Evolutionary conservation across 192 early-diverging fungal species (phyloP), one percentile per base, ranked within the genome.

Genomic region (Umbelopsis sp.): DNA sequence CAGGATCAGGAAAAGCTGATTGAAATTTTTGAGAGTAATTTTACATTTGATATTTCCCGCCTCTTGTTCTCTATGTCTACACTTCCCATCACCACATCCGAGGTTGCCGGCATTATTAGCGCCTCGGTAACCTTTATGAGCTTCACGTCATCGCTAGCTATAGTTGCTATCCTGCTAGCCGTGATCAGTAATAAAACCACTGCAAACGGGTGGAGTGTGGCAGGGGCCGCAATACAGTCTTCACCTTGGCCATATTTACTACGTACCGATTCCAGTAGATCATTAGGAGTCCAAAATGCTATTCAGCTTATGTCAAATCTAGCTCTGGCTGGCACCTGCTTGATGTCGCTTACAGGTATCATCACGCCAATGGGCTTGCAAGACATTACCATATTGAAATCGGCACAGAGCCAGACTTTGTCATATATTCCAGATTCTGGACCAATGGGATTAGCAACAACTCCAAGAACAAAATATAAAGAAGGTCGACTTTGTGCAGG

Each of bases 1-100:
- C n/a, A n/a, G n/a, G 38, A 41, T 41, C 38, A 41, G 38, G 7
- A n/a, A 41, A 41, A 1, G 38, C 38, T 41, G 38, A 8, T 5
- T 41, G 38, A 62, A 62, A 31, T 20, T 62, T 59, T 29, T 53
- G 52, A 24, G 16, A 53, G n/a, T n/a, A n/a, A n/a, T n/a, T 53
- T 26, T 53, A 26, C n/a, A 41, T 53, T 14, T 25, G 12, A 56
- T 32, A 14, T 17, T 62, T 26, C 10, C 17, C 26, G 31, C 31
- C 21, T 24, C 26, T 36, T 34, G 11, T 62, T 12, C 26, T 34
- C 29, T 34, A 62, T 62, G 56, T 17, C 56, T 17, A 32, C 31
- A 12, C 4, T 62, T 29, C 31, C 56, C 7, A 62, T 62, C 4
- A 62, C 26, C 56, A 26, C 26, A n/a, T 62, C 56, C 29, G 56